Evolutionary conservation across 305 asterid genomes (phyloP), one percentile per base, ranked within the genome.

Genomic region (Rubia occidens): DNA sequence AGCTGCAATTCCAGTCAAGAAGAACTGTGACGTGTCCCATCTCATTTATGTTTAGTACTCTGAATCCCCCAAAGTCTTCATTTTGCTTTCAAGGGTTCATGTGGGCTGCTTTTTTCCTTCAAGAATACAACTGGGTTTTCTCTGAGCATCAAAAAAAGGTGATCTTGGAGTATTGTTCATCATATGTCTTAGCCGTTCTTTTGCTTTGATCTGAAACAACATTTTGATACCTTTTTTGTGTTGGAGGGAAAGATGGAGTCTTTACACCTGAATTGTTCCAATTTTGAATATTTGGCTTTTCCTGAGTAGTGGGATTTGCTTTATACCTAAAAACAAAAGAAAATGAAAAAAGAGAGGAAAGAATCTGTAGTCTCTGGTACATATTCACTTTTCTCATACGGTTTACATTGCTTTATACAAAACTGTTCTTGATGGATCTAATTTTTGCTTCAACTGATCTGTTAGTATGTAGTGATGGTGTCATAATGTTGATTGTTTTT

Each of bases 291-390:
- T 79, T 78, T 77, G 72, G 68, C 78, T 79, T 76, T 80, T 74
- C 69, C 66, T 78, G 79, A 83, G 74, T 77, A 81, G 73, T 83
- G 87, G 79, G 80, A 79, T 80, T 87, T 80, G 74, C 78, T 79
- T 82, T 84, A 64, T 74, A 67, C 82, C 60, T 77, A 78, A 82
- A 85, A 83, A 83, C 81, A 51, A 51, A 51, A 17, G 58, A 51
- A 51, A 24, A 24, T 0, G 58, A 1, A 51, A 51, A 51, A 17
- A 51, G 58, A 51, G 10, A 17, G 58, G 58, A 49, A 76, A 79
- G 85, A 84, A 84, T 85, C 84, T 82, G 80, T 74, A 67, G 45
- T 40, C 62, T 56, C 15, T 56, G n/a, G 61, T 56, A 56, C 61
- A 20, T 56, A 67, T 17, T 51, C 58, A 75, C 75, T 75, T 83